Base-by-base conservation (phyloP, 23 red algal genomes). In the Gracilaria domingensis region DNA sequence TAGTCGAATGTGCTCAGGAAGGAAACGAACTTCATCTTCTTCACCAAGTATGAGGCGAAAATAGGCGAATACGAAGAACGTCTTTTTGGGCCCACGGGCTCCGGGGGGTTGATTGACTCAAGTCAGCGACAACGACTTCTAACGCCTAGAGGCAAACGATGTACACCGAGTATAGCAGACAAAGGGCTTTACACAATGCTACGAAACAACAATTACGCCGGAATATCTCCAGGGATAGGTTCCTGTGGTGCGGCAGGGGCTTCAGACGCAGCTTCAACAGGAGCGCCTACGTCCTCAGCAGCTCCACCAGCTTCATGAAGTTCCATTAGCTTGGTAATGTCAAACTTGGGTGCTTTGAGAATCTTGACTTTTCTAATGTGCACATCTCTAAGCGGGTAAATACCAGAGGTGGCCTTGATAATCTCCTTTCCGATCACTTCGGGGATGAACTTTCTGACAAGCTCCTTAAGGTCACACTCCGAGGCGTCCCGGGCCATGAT, bases 311-410 rank as follows among this genome's bases (percentile, higher is more conserved):
- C 85, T 58, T 92, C 90, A 75, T 99, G 97, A 26, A 99, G 87
- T 78, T 99, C 97, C 97, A 99, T 99, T 12, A 99, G 70, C 81
- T 99, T 99, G 79, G 97, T 95, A 62, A 99, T 95, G 53, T 99
- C 97, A 90, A 99, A 96, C 80, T 91, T 93, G 4, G 97, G 97
- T 23, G 97, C 49, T 76, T 90, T 93, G 23, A 99, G 62, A 61
- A 99, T 81, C 92, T 99, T 99, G 28, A 95, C 93, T 77, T 99
- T 99, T 47, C 97, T 94, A 80, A 99, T 94, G 82, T 96, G 88
- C 1, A 99, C 97, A 81, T 99, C 91, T 33, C 95, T 87, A 26
- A 99, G 67, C 35, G 94, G 97, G 58, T 95, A 99, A 70, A 99
- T 99, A 45, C 83, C 82, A 13, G 75, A 36, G 58, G 83, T 87